Percentiles rank a stretch among this genome's conserved stretches.
These are phyloP conservation scores for Coniferiporia sulphurascens DNA, from an alignment of 1,284 basidiomycete species.

Conservation along the genomic window DNA sequence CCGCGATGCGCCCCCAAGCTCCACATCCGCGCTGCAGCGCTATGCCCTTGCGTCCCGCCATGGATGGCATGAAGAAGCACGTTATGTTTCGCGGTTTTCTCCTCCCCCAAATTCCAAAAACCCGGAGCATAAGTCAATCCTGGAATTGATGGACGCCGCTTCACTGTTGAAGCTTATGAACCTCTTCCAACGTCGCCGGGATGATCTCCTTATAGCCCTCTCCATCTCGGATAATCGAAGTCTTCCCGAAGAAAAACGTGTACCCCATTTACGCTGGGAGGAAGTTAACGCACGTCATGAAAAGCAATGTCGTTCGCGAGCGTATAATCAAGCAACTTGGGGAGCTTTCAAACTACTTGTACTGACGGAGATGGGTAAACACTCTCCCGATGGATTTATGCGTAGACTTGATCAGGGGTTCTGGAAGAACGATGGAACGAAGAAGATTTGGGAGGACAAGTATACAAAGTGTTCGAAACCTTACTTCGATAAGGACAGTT, in stretches of 20 bases:
- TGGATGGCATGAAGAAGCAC: conserved; percentile 37
- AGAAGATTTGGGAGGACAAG: conserved; percentile 1
- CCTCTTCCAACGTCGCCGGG: not conserved
- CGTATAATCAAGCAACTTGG: not conserved
- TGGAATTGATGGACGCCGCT: not conserved
- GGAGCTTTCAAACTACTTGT: conserved; percentile 1
- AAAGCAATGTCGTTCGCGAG: not conserved
- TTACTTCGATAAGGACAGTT: not conserved
- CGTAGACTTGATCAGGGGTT: not conserved
- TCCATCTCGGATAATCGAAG: not conserved
- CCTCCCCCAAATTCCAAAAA: conserved; percentile 1
- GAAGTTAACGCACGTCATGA: not conserved
- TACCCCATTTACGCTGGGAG: conserved; percentile 4
- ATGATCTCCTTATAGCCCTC: not conserved
- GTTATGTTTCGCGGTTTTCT: conserved; percentile 29
- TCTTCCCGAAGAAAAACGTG: not conserved
- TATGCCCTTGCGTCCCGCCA: conserved; percentile 41
- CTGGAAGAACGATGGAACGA: not conserved
- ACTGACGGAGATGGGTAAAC: not conserved
- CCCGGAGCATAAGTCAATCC: not conserved
- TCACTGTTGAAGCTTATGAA: not conserved
- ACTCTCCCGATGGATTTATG: not conserved
- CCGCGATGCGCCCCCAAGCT: conserved; percentile 14
- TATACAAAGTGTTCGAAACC: conserved; percentile 3
- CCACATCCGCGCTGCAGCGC: conserved; percentile 31